Evolutionary conservation across 257 asterid genomes (phyloP).

Genomic region (Henckelia pumila): DNA sequence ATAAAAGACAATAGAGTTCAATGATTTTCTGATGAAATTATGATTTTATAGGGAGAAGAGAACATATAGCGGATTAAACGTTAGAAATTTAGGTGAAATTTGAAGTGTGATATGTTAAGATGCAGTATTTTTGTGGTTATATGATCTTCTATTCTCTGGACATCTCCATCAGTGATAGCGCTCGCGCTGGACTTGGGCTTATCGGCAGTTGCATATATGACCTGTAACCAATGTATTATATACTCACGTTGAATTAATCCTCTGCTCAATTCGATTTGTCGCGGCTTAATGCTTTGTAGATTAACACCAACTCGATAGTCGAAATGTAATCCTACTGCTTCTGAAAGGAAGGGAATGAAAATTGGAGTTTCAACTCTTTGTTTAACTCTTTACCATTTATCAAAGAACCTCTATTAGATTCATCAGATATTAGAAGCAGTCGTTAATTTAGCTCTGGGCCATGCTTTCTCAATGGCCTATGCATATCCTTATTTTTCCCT

Average conservation of each 20-base stretch:
- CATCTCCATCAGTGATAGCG: neutral
- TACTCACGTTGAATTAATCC: neutral
- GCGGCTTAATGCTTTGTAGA: neutral
- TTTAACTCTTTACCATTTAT: neutral
- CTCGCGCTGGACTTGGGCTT: neutral
- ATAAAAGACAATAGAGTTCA: constrained; percentile 24
- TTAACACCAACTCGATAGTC: neutral
- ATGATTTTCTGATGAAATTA: constrained; percentile 25
- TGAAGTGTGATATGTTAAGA: neutral
- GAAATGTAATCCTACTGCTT: neutral
- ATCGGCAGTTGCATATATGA: neutral
- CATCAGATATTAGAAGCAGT: neutral
- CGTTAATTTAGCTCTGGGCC: neutral
- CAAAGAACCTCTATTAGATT: neutral
- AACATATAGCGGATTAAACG: neutral
- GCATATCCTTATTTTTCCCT: neutral
- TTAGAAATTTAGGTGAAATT: neutral
- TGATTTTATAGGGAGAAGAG: neutral
- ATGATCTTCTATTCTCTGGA: neutral
- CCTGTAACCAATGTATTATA: neutral
- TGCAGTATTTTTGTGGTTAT: neutral
- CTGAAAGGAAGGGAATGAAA: neutral
- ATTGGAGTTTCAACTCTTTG: neutral
- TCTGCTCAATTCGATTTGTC: neutral
- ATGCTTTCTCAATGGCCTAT: neutral